Conservation (phyloP, 139 green algal species). For the Haematococcus sp. region DNA sequence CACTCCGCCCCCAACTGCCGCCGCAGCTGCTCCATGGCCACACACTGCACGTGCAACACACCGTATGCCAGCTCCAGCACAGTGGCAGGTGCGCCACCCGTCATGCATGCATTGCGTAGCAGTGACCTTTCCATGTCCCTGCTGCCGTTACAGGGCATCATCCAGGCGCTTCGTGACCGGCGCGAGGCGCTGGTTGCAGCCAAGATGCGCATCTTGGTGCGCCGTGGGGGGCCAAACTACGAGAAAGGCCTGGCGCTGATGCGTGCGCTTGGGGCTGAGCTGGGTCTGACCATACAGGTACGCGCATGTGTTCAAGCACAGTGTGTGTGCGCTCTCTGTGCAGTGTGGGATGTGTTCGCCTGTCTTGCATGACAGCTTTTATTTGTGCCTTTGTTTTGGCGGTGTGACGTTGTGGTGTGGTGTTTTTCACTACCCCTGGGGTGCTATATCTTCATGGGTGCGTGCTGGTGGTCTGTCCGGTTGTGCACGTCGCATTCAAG, state of each 20-base stretch:
- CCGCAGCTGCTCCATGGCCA: background rate
- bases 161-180: constrained; percentile 65
- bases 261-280: constrained; percentile 65
- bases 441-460: too few relatives aligned
- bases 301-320: background rate
- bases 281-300: constrained; percentile 70
- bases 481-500: too few relatives aligned
- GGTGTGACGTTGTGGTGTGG: too few relatives aligned
- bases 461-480: too few relatives aligned
- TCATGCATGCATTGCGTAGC: too few relatives aligned
- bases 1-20: background rate
- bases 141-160: constrained; percentile 88
- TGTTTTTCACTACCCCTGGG: too few relatives aligned
- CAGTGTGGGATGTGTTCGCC: too few relatives aligned
- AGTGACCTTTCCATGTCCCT: too few relatives aligned
- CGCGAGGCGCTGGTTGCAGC: constrained; percentile 53
- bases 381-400: too few relatives aligned
- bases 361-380: too few relatives aligned
- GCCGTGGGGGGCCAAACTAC: constrained; percentile 91
- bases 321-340: background rate
- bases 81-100: too few relatives aligned
- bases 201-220: constrained; percentile 84
- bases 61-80: background rate
- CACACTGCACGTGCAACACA: background rate
- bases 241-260: constrained; percentile 70